Evolutionary conservation across 768 basidiomycete species (phyloP).

Genomic region (Mycena kentingensis): DNA sequence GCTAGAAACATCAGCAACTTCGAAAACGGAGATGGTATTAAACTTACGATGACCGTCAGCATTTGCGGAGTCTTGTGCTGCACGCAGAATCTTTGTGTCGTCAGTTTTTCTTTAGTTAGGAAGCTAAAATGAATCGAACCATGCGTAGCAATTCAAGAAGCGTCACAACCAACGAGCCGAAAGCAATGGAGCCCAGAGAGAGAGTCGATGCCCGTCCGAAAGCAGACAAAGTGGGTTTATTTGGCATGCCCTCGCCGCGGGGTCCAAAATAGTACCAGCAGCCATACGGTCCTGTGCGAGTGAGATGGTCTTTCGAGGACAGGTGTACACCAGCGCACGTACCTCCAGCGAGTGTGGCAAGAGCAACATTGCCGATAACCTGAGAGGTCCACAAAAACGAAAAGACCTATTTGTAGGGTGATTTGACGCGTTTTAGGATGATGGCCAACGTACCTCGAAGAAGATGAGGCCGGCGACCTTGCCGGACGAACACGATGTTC

Average conservation of each 20-base stretch:
- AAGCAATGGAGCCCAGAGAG: slow-evolving; percentile 83
- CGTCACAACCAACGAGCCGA: slow-evolving; percentile 83
- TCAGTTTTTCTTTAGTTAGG: too few species aligned
- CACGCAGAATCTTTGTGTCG: too few species aligned
- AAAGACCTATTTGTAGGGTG: too few species aligned
- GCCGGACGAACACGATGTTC: slow-evolving; percentile 62
- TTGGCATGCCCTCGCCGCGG: slow-evolving; percentile 53
- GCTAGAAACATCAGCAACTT: slow-evolving; percentile 41
- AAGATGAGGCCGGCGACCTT: slow-evolving; percentile 81
- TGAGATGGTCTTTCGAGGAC: not conserved
- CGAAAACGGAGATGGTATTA: not conserved
- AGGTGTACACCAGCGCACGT: slow-evolving; percentile 43
- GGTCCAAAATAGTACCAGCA: slow-evolving; percentile 88
- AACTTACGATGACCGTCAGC: slow-evolving; percentile 67
- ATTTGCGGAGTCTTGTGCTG: slow-evolving; percentile 58
- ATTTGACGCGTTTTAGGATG: too few species aligned
- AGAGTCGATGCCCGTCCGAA: slow-evolving; percentile 76
- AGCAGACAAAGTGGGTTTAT: slow-evolving; percentile 67
- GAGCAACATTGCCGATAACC: slow-evolving; percentile 75
- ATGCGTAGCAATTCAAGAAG: slow-evolving; percentile 69
- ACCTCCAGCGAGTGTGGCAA: slow-evolving; percentile 81
- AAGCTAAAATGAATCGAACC: too few species aligned
- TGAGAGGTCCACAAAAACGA: slow-evolving; percentile 88
- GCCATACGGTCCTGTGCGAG: slow-evolving; percentile 15
- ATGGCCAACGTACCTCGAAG: too few species aligned